Base-by-base conservation (phyloP, 2,329 filamentous ascomycete genomes). In the Sclerotinia nivalis region DNA sequence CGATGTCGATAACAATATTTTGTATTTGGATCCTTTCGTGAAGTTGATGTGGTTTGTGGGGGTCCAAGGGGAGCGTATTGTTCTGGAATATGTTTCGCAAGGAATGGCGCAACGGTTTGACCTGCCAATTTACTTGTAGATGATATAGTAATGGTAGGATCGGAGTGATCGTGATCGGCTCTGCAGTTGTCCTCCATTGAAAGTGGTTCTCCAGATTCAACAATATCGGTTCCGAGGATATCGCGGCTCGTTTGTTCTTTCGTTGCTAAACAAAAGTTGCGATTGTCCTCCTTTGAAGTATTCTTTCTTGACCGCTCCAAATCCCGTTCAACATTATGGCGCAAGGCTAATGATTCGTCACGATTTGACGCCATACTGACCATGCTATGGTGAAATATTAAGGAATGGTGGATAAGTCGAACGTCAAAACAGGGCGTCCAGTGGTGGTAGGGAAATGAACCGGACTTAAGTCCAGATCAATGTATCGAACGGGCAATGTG, bases 1-100 rank as follows among this genome's bases (percentile, higher is more conserved):
- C 92, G 87, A 80, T 99, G 96, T 69, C 96, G 90, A 80, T 99
- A 99, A 82, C 96, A 99, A 82, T 91, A 98, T 80, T 92, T 96
- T 75, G 93, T 96, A 79, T 94, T 97, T 49, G 85, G 86, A 72
- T 88, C 87, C 76, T 83, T 82, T 58, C 77, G 81, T 62, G 78
- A 79, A 34, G 78, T 79, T 69, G 77, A 74, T 70, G 76, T 69
- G 75, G 80, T 80, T 72, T 81, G 80, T 52, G 69, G 47, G 70
- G 84, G 83, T 71, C 91, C 90, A 69, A 93, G 83, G 22, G 93
- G 93, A 47, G 93, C 93, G 81, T 98, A 97, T 76, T 96, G 87
- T 72, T 89, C 88, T 3, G 95, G 95, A 64, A 97, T 97, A 78
- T 98, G 94, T 79, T 93, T 91, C 74, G 92, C 89, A 68, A 98